Conservation (phyloP, 2,329 filamentous ascomycete genomes). For the Trichoderma asperellum region DNA sequence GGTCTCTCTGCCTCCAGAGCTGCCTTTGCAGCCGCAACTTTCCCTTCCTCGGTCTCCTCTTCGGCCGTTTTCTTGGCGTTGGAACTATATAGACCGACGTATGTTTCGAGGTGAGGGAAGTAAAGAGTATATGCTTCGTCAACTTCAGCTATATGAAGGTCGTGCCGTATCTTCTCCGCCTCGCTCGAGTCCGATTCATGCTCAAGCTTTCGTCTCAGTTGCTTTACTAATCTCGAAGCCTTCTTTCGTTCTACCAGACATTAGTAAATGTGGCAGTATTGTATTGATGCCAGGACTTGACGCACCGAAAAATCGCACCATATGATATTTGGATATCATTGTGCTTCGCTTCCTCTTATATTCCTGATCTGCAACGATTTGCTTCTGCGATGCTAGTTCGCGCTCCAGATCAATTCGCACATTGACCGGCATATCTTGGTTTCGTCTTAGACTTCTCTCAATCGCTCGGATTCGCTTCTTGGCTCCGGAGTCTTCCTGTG, state of each 20-base stretch:
- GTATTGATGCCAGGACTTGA: neutral
- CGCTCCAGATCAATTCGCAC: slow-evolving; percentile 71
- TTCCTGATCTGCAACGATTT: slow-evolving; percentile 63
- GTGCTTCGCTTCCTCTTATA: slow-evolving; percentile 65
- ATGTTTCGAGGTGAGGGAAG: slow-evolving; percentile 71
- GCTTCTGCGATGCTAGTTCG: slow-evolving; percentile 68
- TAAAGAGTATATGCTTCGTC: slow-evolving; percentile 76
- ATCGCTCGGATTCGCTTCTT: slow-evolving; percentile 75
- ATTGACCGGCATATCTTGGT: slow-evolving; percentile 67
- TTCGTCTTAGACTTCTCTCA: slow-evolving; percentile 64
- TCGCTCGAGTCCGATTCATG: slow-evolving; percentile 56
- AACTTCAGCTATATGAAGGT: slow-evolving; percentile 71
- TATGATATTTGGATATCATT: slow-evolving; percentile 81
- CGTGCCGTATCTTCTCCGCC: slow-evolving; percentile 53
- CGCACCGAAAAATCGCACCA: slow-evolving; percentile 80
- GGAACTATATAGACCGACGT: slow-evolving; percentile 66
- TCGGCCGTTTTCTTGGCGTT: slow-evolving; percentile 40
- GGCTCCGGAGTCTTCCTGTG: slow-evolving; percentile 58
- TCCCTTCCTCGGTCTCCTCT: slow-evolving; percentile 46
- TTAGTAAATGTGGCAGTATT: neutral
- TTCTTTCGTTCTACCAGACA: slow-evolving; percentile 67
- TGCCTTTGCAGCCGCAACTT: slow-evolving; percentile 48
- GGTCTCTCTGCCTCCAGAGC: slow-evolving; percentile 53
- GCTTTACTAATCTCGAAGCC: slow-evolving; percentile 67
- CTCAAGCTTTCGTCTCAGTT: slow-evolving; percentile 62